phyloP scores from a whole-genome alignment of 805 yeast genomes.

The Priceomyces haplophilus region DNA sequence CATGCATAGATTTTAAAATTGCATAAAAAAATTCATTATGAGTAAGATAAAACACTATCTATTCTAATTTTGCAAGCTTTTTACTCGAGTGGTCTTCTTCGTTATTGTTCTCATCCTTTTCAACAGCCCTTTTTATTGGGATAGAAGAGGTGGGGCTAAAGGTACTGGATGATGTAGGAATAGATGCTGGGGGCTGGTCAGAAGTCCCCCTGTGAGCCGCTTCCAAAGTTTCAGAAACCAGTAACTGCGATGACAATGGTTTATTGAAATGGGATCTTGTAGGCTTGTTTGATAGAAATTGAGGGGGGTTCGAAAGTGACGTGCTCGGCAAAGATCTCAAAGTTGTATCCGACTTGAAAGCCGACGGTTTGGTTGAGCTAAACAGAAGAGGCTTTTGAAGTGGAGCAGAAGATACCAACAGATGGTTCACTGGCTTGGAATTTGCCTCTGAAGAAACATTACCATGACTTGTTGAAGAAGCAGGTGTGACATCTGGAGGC shows the following conservation, averaged over 20 bases:
- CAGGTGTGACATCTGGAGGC: neutral
- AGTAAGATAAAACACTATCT: too few species aligned
- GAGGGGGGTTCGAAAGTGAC: slow-evolving; percentile 34
- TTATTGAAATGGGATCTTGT: slow-evolving; percentile 4
- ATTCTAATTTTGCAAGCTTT: slow-evolving; percentile 6
- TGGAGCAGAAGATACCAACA: slow-evolving; percentile 3
- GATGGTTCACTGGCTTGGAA: neutral
- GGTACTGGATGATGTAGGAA: neutral
- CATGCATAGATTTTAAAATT: too few species aligned
- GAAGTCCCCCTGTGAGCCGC: neutral
- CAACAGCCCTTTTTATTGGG: neutral
- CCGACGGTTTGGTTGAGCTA: slow-evolving; percentile 22
- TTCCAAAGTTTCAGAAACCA: neutral
- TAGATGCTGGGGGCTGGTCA: neutral
- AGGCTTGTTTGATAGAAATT: slow-evolving; percentile 35
- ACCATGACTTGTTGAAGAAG: neutral
- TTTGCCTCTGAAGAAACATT: neutral
- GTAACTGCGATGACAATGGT: neutral
- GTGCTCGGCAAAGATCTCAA: slow-evolving; percentile 18
- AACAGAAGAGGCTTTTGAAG: slow-evolving; percentile 24
- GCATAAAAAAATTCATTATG: too few species aligned
- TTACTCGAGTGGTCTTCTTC: slow-evolving; percentile 2
- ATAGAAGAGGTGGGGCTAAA: neutral
- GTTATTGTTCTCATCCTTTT: neutral
- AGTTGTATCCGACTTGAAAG: slow-evolving; percentile 21